Evolutionary conservation across 2,329 filamentous ascomycete species (phyloP), one percentile per base, ranked within the genome.

Genomic region (Aphanocladium album): DNA sequence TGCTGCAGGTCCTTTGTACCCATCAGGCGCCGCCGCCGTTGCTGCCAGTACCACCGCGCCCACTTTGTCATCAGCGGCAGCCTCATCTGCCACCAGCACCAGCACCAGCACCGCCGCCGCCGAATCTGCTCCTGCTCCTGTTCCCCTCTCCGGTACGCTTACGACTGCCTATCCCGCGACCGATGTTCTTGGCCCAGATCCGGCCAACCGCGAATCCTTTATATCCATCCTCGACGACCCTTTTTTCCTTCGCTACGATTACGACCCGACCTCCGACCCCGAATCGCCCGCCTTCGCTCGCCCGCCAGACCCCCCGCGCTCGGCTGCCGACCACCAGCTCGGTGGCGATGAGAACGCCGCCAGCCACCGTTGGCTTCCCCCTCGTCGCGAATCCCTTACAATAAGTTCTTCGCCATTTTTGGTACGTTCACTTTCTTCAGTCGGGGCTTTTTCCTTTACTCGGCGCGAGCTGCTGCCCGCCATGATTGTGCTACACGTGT

Each of bases 171-270:
- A 53, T 47, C 39, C 49, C 27, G 49, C 57, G 30, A 53, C 57
- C 49, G 54, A 52, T 51, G 37, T n/a, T 51, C 37, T 39, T 52
- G 57, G 27, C 61, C 67, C 70, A 64, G 70, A 70, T 46, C 63
- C 66, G 9, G 60, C 63, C 33, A 70, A 72, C 66, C 76, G 80
- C 62, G 78, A 80, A 66, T 85, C 81, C 19, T 72, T 83, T 64
- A 70, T 76, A 55, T 83, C 80, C 62, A 80, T 84, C 63, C 73
- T 81, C 68, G 79, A 84, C 76, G 81, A 83, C 64, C 80, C 80
- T 33, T 83, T 83, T 69, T 81, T 82, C 72, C 76, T 78, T 66
- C 77, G 75, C 64, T 78, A 79, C 69, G 68, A 71, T 41, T 69
- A 72, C 61, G 67, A 72, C 47, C 66, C 68, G 39, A 67, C 70